Evolutionary conservation across 495 filamentous ascomycete genomes (phyloP).

Genomic region (Penicillium diatomitis): DNA sequence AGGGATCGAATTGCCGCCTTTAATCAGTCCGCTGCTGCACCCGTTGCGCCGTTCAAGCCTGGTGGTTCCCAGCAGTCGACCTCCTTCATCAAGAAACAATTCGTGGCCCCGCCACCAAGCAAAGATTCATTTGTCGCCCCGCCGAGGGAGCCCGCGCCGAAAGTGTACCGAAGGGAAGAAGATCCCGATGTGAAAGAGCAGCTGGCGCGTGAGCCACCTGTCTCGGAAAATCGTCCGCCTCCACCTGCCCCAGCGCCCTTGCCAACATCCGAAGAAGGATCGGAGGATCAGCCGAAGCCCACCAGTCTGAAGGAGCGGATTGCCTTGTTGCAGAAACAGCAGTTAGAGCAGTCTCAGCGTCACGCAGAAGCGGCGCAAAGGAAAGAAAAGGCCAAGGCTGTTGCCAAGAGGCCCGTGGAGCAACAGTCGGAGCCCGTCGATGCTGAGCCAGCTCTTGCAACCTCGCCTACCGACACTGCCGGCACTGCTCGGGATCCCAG

Average conservation of each 20-base stretch:
- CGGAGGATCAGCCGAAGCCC: constrained; percentile 75
- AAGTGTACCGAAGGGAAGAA: constrained; percentile 79
- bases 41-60: constrained; percentile 81
- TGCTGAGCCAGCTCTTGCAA: constrained; percentile 19
- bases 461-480: constrained; percentile 38
- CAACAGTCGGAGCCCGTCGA: constrained; percentile 25
- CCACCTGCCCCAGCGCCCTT: constrained; percentile 36
- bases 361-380: constrained; percentile 70
- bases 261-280: constrained; percentile 44
- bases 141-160: constrained; percentile 56
- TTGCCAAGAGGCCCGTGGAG: constrained; percentile 66
- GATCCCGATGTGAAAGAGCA: constrained; percentile 72
- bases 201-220: constrained; percentile 31
- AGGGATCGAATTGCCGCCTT: constrained; percentile 94
- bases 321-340: constrained; percentile 87
- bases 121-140: constrained; percentile 84
- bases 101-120: constrained; percentile 90
- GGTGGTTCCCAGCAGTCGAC: constrained; percentile 47
- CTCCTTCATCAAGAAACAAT: constrained; percentile 94
- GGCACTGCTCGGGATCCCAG: constrained; percentile 41
- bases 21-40: constrained; percentile 80
- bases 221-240: constrained; percentile 46
- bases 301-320: constrained; percentile 91
- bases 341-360: constrained; percentile 73
- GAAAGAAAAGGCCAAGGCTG: constrained; percentile 81